These are phyloP conservation scores for Persicaria tinctoria DNA, from an alignment of 148 eudicot species.

Conservation along the genomic window DNA sequence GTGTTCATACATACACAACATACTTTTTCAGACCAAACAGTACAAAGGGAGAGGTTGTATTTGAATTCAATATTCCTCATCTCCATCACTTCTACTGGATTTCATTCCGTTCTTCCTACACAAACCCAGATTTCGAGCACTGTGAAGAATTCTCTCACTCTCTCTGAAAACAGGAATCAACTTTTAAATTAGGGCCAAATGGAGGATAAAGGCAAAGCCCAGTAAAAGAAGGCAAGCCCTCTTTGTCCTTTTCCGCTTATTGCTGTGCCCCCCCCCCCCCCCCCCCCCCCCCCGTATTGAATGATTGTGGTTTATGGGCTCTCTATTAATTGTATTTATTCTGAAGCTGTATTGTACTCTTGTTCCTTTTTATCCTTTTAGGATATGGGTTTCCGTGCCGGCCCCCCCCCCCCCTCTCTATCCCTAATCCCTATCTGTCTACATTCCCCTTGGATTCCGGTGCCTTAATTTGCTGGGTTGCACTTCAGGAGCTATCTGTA, in stretches of 20 bases:
- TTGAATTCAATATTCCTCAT: no score
- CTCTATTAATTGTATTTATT: background rate
- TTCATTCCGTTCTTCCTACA: no score
- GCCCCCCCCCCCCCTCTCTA: no score
- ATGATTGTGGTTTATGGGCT: conserved; percentile 11
- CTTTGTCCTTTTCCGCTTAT: background rate
- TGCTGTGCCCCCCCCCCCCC: background rate
- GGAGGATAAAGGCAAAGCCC: background rate
- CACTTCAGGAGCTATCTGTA: background rate
- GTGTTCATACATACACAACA: no score
- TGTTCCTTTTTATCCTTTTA: background rate
- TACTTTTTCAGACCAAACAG: no score
- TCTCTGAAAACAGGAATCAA: background rate
- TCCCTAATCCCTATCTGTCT: background rate
- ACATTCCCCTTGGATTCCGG: conserved; percentile 11
- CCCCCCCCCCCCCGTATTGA: background rate
- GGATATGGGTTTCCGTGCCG: conserved; percentile 10
- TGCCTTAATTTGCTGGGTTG: background rate
- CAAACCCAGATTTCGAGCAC: no score
- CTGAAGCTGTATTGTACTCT: background rate
- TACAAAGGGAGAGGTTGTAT: no score
- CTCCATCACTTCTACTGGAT: no score
- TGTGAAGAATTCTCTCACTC: no score
- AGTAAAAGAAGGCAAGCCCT: conserved; percentile 8
- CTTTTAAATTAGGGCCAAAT: background rate